Percentiles rank a stretch among this genome's conserved stretches.
These are phyloP conservation scores for Pythium chondricola DNA, from an alignment of 352 stramenopile genomes.

Conservation along the genomic window DNA sequence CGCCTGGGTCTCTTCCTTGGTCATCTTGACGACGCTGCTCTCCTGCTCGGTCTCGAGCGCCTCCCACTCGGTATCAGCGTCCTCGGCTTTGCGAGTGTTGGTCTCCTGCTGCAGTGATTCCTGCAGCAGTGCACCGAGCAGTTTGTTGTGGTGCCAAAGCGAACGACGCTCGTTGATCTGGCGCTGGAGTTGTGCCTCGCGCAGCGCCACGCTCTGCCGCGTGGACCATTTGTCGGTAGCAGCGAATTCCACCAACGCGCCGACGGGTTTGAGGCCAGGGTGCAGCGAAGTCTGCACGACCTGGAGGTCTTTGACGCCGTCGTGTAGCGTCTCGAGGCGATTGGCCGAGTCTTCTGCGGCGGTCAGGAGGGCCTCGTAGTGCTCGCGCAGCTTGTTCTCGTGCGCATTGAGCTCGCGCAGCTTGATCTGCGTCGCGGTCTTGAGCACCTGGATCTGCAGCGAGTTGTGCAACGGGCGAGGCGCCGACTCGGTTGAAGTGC, in stretches of 20 bases:
- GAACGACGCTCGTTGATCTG: slow-evolving; percentile 9
- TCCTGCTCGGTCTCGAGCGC: not conserved
- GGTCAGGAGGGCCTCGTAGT: slow-evolving; percentile 3
- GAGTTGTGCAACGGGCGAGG: not conserved
- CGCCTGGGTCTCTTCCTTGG: slow-evolving; percentile 29
- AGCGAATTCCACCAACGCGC: slow-evolving; percentile 11
- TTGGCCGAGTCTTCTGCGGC: not conserved
- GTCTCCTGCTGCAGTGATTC: slow-evolving; percentile 19
- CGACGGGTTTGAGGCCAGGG: slow-evolving; percentile 7
- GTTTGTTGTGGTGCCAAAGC: slow-evolving; percentile 18
- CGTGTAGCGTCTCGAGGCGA: slow-evolving; percentile 5
- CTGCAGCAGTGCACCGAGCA: slow-evolving; percentile 7
- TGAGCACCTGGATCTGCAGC: slow-evolving; percentile 13
- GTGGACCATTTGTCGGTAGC: slow-evolving; percentile 10
- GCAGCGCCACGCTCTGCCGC: slow-evolving; percentile 3
- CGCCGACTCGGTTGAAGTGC: not conserved
- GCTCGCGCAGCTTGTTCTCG: slow-evolving; percentile 7
- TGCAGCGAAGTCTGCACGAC: slow-evolving; percentile 10
- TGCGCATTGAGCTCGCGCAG: slow-evolving; percentile 14
- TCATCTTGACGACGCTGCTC: slow-evolving; percentile 23
- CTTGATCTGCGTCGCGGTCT: slow-evolving; percentile 19
- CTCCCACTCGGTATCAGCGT: slow-evolving; percentile 3
- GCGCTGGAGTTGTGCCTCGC: not conserved
- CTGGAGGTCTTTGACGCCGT: slow-evolving; percentile 11
- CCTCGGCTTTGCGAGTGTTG: not conserved